Percentiles rank a stretch among this genome's conserved stretches.
These are phyloP conservation scores for Neocucurbitaria cava DNA, from an alignment of 2,329 filamentous ascomycete species.

Conservation along the genomic window DNA sequence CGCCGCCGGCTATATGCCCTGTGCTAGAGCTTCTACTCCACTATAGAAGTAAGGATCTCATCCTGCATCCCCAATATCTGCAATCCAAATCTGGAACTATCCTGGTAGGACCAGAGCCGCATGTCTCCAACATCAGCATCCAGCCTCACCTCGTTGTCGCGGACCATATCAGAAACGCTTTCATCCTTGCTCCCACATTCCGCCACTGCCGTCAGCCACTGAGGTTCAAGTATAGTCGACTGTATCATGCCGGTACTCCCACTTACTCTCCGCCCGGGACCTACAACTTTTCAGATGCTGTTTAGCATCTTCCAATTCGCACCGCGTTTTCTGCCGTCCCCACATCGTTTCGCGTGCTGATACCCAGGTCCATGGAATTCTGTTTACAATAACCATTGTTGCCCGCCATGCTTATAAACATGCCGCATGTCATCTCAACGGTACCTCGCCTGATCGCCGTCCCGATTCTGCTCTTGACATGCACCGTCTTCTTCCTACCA, in stretches of 20 bases:
- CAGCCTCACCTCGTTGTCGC: neutral
- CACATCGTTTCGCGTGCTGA: neutral
- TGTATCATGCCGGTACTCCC: neutral
- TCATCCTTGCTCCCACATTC: slow-evolving; percentile 4
- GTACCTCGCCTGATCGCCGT: slow-evolving; percentile 18
- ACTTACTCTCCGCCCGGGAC: neutral
- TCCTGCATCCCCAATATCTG: neutral
- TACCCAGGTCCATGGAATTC: slow-evolving; percentile 3
- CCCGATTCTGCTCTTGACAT: slow-evolving; percentile 17
- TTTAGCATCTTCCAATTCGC: neutral
- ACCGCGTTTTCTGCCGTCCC: neutral
- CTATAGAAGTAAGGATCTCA: neutral
- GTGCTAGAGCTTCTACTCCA: neutral
- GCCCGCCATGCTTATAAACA: slow-evolving; percentile 19
- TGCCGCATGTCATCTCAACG: slow-evolving; percentile 12
- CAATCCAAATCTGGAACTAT: neutral
- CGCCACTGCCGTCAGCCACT: slow-evolving; percentile 2
- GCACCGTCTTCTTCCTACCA: slow-evolving; percentile 17
- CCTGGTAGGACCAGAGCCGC: neutral
- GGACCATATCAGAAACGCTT: neutral
- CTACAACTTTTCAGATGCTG: neutral
- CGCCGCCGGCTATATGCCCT: neutral
- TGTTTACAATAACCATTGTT: slow-evolving; percentile 1
- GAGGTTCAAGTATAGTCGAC: neutral
- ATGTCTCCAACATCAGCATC: neutral